A percentile compares a stretch with the other conserved stretches of the same genome.
These are phyloP conservation scores for Punica granatum DNA, from an alignment of 345 rosid species.

Conservation along the genomic window DNA sequence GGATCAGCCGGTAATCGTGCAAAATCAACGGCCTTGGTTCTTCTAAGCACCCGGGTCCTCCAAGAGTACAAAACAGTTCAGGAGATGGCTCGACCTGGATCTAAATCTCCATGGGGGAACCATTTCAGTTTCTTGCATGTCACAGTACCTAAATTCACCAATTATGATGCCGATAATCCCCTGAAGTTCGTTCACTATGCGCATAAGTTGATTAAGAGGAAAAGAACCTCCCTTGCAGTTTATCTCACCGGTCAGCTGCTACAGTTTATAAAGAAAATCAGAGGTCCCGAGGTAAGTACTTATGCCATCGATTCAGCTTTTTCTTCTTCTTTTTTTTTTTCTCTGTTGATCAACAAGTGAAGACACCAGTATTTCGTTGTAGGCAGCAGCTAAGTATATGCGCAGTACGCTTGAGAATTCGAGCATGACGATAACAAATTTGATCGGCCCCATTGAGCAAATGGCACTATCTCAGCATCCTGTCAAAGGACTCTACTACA, in stretches of 20 bases:
- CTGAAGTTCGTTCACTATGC: slow-evolving; percentile 21
- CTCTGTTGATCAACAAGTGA: not conserved
- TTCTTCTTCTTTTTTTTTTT: not conserved
- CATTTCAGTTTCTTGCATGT: slow-evolving; percentile 28
- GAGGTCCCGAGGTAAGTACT: slow-evolving; percentile 29
- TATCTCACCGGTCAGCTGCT: slow-evolving; percentile 21
- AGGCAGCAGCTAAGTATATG: slow-evolving; percentile 21
- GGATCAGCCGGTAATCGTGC: slow-evolving; percentile 5
- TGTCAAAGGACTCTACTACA: slow-evolving; percentile 33
- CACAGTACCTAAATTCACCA: slow-evolving; percentile 18
- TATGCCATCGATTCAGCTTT: not conserved
- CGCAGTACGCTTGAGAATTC: slow-evolving; percentile 31
- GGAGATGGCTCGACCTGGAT: slow-evolving; percentile 1
- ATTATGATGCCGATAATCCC: slow-evolving; percentile 12
- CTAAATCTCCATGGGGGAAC: not conserved
- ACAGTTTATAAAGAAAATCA: slow-evolving; percentile 19
- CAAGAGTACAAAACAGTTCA: not conserved
- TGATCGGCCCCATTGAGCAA: slow-evolving; percentile 35
- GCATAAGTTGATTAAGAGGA: slow-evolving; percentile 14
- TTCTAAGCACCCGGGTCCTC: not conserved
- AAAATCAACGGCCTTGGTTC: not conserved
- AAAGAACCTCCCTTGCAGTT: slow-evolving; percentile 24
- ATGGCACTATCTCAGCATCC: slow-evolving; percentile 47
- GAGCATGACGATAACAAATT: slow-evolving; percentile 43
- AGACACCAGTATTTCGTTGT: not conserved